Base-by-base conservation (phyloP, 2,329 filamentous ascomycete species). In the Mollisiaceae sp. region DNA sequence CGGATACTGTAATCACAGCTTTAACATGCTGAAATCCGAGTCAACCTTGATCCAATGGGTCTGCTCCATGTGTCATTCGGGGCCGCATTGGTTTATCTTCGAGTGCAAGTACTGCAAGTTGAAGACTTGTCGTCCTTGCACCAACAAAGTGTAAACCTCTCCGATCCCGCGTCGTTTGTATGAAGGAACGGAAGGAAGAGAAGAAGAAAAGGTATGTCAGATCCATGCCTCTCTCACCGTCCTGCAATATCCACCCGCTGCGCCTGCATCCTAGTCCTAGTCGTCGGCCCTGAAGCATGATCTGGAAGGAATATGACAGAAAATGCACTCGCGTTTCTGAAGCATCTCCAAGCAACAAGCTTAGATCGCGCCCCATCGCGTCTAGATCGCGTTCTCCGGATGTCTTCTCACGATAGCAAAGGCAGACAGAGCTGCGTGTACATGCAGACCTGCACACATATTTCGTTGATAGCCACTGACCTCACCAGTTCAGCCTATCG, bases 41-140 rank as follows among this genome's bases (percentile, higher is more conserved):
- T 89, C 80, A 74, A 88, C 83, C 12, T 76, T 90, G 62, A 82
- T 91, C 63, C 84, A 88, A 75, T 91, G 88, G 87, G 81, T 82
- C 59, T 91, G 89, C 80, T 82, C 85, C 65, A 78, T 88, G 72
- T 91, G 88, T 75, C 83, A 86, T 67, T 85, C 84, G 1, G 88
- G 87, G 1, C 87, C 87, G 60, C 85, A 88, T 77, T 90, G 87
- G 86, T 85, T 84, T 77, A 90, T 91, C 73, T 90, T 85, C 69
- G 86, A 91, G 76, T 91, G 89, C 79, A 81, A 83, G 67, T 89
- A 89, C 75, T 91, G 89, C 83, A 87, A 88, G 76, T 78, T 89
- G 59, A 87, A 90, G 77, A 82, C 85, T 36, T 91, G 88, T 76
- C 81, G 86, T 60, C 78, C 81, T 32, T 90, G 88, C 58, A 70